These are phyloP conservation scores for Curvularia spicifera DNA, from an alignment of 2,329 filamentous ascomycete genomes.

Conservation along the genomic window DNA sequence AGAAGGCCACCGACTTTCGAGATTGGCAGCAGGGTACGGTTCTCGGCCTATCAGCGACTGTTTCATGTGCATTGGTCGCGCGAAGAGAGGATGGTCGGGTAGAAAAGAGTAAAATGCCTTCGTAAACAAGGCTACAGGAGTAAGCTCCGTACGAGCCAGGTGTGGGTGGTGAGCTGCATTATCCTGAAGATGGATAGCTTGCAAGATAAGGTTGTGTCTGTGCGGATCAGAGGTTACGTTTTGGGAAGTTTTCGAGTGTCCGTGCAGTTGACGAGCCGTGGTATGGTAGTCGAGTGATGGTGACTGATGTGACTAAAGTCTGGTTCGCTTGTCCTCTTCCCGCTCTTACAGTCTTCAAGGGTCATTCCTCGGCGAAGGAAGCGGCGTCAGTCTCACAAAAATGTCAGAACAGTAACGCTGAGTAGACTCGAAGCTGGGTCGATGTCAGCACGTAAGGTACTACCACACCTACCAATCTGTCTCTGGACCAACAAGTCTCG, in stretches of 20 bases:
- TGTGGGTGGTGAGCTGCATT: slow-evolving; percentile 52
- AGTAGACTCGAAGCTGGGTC: neutral
- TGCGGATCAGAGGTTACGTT: slow-evolving; percentile 20
- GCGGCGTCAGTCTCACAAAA: neutral
- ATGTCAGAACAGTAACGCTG: neutral
- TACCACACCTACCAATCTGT: neutral
- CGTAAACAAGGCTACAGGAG: slow-evolving; percentile 43
- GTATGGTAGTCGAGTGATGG: slow-evolving; percentile 1
- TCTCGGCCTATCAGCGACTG: slow-evolving; percentile 52
- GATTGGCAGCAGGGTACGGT: slow-evolving; percentile 53
- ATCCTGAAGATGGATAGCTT: slow-evolving; percentile 50
- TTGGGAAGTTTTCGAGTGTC: neutral
- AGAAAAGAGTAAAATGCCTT: slow-evolving; percentile 46
- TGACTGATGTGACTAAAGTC: slow-evolving; percentile 5
- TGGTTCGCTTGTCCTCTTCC: slow-evolving; percentile 5
- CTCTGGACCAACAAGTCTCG: neutral
- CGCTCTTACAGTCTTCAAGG: slow-evolving; percentile 2
- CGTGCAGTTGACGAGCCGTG: slow-evolving; percentile 31
- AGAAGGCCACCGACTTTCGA: slow-evolving; percentile 55
- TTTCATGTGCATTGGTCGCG: slow-evolving; percentile 52
- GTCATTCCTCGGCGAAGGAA: neutral
- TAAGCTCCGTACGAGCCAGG: slow-evolving; percentile 32
- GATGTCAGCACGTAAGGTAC: neutral
- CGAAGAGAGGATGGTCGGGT: slow-evolving; percentile 53
- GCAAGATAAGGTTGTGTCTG: slow-evolving; percentile 40